These are phyloP conservation scores for Neopestalotiopsis sp. DNA, from an alignment of 2,329 filamentous ascomycete species.

Conservation along the genomic window DNA sequence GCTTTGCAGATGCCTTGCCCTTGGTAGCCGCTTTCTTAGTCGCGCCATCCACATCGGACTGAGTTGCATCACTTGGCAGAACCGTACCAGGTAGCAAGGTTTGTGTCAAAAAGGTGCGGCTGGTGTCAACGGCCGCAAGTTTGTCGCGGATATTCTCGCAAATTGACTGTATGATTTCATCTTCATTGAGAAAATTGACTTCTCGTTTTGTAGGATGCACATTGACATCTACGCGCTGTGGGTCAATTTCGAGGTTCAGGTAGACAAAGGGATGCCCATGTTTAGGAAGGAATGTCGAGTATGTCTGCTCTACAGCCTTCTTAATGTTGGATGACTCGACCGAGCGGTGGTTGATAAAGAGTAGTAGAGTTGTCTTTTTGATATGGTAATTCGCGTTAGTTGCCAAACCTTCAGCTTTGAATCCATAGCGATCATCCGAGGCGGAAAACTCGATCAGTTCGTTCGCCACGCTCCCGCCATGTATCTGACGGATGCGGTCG, in stretches of 20 bases:
- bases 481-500: constrained; percentile 89
- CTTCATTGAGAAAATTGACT: constrained; percentile 96
- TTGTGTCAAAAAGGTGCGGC: constrained; percentile 92
- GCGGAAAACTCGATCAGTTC: constrained; percentile 81
- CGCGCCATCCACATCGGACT: constrained; percentile 33
- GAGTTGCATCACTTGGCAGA: constrained; percentile 33
- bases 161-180: constrained; percentile 89
- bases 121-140: constrained; percentile 88
- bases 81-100: constrained; percentile 78
- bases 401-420: constrained; percentile 79
- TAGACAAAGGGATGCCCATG: constrained; percentile 94
- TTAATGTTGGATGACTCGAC: constrained; percentile 90
- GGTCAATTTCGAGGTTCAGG: constrained; percentile 90
- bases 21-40: constrained; percentile 41
- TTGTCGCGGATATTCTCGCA: constrained; percentile 80
- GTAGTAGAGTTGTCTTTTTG: constrained; percentile 83
- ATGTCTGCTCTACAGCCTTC: constrained; percentile 90
- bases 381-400: constrained; percentile 95
- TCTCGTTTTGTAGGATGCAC: constrained; percentile 97
- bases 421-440: constrained; percentile 80
- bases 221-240: constrained; percentile 92
- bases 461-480: constrained; percentile 83
- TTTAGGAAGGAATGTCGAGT: constrained; percentile 86
- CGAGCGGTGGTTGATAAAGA: constrained; percentile 96
- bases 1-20: constrained; percentile 55